Percentiles rank a stretch among this genome's conserved stretches.
These are phyloP conservation scores for Erodium chrysanthum DNA, from an alignment of 441 rosid species.

Conservation along the genomic window DNA sequence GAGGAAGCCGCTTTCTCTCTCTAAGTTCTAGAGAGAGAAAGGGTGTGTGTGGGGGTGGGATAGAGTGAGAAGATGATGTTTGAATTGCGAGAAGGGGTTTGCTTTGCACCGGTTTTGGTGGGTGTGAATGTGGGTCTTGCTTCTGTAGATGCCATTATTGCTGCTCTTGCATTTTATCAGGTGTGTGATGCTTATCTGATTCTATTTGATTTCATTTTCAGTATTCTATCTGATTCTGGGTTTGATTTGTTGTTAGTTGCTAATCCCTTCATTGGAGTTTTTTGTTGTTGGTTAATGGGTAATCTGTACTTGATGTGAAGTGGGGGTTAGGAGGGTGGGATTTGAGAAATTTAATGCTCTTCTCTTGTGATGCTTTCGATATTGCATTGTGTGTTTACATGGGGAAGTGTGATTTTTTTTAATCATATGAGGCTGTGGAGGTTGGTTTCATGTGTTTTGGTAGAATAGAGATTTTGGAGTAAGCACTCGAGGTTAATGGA, in stretches of 20 bases:
- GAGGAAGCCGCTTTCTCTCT: background rate
- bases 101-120: constrained; percentile 2
- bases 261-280: background rate
- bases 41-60: background rate
- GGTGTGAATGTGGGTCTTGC: constrained; percentile 1
- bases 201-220: background rate
- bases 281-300: background rate
- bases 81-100: background rate
- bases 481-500: background rate
- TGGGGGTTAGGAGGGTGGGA: background rate
- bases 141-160: constrained; percentile 1
- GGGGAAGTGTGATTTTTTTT: background rate
- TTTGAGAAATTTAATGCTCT: background rate
- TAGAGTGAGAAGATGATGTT: background rate
- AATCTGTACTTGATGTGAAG: background rate
- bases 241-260: background rate
- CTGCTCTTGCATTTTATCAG: constrained; percentile 2
- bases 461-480: background rate
- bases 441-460: background rate
- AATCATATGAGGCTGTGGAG: background rate
- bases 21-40: background rate
- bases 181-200: background rate
- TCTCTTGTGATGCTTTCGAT: background rate
- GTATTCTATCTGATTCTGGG: background rate
- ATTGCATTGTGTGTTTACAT: background rate